Conservation (phyloP, 2,329 filamentous ascomycete genomes). For the Albifimbria verrucaria region DNA sequence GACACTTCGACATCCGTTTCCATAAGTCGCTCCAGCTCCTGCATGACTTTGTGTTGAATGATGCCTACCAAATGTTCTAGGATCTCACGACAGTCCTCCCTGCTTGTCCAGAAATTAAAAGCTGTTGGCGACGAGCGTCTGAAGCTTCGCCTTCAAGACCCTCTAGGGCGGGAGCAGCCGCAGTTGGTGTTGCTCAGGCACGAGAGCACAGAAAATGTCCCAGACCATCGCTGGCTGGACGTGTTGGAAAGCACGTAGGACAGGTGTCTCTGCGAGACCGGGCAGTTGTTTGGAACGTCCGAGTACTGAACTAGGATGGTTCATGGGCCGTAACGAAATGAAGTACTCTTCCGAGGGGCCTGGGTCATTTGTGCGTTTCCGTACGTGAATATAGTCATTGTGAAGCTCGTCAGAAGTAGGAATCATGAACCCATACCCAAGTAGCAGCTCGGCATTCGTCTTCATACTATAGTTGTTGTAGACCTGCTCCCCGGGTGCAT, state of each 20-base stretch:
- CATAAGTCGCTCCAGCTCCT: constrained; percentile 41
- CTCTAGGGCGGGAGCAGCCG: constrained; percentile 20
- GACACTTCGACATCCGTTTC: constrained; percentile 42
- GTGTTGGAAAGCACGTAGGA: constrained; percentile 42
- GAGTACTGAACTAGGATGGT: constrained; percentile 44
- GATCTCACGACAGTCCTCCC: constrained; percentile 19
- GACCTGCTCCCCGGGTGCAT: constrained; percentile 51
- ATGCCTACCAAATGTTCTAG: constrained; percentile 35
- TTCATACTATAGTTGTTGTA: constrained; percentile 73
- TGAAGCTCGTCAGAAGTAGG: constrained; percentile 45
- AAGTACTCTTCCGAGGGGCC: constrained; percentile 40
- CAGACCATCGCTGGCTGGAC: constrained; percentile 52
- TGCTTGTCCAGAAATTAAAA: constrained; percentile 27
- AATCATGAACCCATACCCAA: constrained; percentile 62
- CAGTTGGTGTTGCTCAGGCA: constrained; percentile 26
- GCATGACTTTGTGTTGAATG: constrained; percentile 40
- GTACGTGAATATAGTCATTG: constrained; percentile 58
- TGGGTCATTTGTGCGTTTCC: constrained; percentile 34
- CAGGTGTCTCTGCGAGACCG: constrained; percentile 21
- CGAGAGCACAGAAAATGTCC: constrained; percentile 42
- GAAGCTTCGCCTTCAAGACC: constrained; percentile 19
- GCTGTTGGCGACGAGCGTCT: constrained; percentile 19
- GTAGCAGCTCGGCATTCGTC: constrained; percentile 67
- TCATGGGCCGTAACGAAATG: constrained; percentile 49
- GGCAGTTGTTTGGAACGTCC: constrained; percentile 37